Conservation (phyloP, 1,139 yeast genomes). For the Yueomyces sp. region DNA sequence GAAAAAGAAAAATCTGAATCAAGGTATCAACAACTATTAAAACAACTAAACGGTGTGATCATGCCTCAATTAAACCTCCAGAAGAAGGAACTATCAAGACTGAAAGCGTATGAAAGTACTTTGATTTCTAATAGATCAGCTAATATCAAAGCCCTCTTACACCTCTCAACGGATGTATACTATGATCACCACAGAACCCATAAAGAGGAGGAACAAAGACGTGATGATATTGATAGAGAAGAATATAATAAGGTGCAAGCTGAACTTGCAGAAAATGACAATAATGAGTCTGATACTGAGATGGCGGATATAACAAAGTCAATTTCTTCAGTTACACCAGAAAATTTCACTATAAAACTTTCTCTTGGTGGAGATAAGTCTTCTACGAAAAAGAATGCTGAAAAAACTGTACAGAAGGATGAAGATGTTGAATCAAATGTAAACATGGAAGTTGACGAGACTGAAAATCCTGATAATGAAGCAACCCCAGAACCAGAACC, state of each 20-base stretch:
- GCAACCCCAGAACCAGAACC: not conserved
- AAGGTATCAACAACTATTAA: constrained; percentile 16
- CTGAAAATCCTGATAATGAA: constrained; percentile 1
- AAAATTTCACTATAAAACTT: not conserved
- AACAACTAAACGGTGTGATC: constrained; percentile 6
- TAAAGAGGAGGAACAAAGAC: constrained; percentile 13
- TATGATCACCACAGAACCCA: constrained; percentile 18
- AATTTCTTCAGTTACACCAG: not conserved
- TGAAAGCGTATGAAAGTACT: constrained; percentile 12
- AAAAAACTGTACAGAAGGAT: not conserved
- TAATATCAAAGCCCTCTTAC: constrained; percentile 15
- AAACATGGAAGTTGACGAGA: not conserved
- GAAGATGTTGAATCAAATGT: not conserved
- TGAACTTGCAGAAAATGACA: not conserved
- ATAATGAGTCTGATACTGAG: not conserved
- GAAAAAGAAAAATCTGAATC: constrained; percentile 15
- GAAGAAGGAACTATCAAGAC: constrained; percentile 11
- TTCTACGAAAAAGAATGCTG: not conserved
- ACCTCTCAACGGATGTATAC: constrained; percentile 14
- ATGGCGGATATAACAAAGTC: not conserved
- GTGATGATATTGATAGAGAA: constrained; percentile 14
- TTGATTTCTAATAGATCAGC: constrained; percentile 9
- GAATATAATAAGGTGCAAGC: not conserved
- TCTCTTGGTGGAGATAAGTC: not conserved
- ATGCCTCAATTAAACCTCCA: constrained; percentile 15